Conservation (phyloP, 768 basidiomycete genomes). For the Tricholoma hemisulphureum region DNA sequence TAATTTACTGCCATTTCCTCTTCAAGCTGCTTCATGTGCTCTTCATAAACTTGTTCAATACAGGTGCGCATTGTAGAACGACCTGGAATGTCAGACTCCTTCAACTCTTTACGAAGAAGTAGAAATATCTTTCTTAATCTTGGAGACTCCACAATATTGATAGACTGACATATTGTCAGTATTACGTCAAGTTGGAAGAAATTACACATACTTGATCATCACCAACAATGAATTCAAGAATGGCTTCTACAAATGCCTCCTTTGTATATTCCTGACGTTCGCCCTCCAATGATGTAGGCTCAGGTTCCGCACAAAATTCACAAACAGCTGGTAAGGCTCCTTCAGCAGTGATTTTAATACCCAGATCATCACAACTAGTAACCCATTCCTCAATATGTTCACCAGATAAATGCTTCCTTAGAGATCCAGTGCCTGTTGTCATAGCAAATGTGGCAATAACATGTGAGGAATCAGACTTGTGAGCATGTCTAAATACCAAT, state of each 20-base stretch:
- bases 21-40: no score
- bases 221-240: neutral
- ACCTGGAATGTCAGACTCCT: neutral
- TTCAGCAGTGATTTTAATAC: slow-evolving; percentile 15
- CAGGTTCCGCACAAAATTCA: neutral
- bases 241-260: neutral
- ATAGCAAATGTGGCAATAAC: neutral
- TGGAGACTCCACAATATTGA: neutral
- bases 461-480: neutral
- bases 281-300: no score
- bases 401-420: slow-evolving; percentile 4
- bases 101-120: neutral
- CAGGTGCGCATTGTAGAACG: no score
- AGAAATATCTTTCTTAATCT: no score
- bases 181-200: neutral
- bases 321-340: neutral
- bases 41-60: no score
- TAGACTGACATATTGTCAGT: neutral
- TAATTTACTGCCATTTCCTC: neutral
- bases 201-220: neutral
- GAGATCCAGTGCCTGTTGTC: slow-evolving; percentile 6
- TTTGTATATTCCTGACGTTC: slow-evolving; percentile 12
- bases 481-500: neutral
- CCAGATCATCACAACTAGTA: slow-evolving; percentile 12
- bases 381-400: slow-evolving; percentile 16